Conservation (phyloP, 192 early-diverging fungal genomes). For the Lobosporangium transversale region DNA sequence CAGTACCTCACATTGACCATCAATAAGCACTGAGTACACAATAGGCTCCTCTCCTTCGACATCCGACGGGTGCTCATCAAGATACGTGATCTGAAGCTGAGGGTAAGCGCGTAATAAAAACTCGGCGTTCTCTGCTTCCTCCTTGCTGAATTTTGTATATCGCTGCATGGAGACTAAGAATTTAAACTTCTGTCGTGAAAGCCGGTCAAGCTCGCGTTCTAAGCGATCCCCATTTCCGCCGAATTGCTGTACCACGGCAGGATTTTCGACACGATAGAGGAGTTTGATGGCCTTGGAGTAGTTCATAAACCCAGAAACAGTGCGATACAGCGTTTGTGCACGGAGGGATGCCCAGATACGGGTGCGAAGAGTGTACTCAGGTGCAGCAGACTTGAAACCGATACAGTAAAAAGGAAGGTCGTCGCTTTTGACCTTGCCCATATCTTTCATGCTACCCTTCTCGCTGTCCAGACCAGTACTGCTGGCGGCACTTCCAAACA, state of each 20-base stretch:
- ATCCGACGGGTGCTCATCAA: conserved; percentile 73
- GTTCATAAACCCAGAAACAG: conserved; percentile 89
- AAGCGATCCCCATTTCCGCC: conserved; percentile 72
- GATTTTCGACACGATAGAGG: conserved; percentile 82
- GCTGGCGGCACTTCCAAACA: conserved; percentile 43
- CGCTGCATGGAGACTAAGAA: conserved; percentile 89
- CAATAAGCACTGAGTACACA: conserved; percentile 76
- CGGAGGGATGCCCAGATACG: conserved; percentile 91
- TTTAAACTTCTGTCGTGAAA: conserved; percentile 84
- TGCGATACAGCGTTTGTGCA: conserved; percentile 87
- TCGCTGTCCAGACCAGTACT: conserved; percentile 31
- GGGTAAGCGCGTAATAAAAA: conserved; percentile 81
- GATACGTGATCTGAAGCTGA: conserved; percentile 81
- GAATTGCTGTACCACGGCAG: conserved; percentile 74
- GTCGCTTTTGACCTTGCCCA: conserved; percentile 75
- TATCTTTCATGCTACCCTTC: conserved; percentile 58
- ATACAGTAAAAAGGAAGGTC: conserved; percentile 85
- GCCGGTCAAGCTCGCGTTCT: conserved; percentile 73
- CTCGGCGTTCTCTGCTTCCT: conserved; percentile 79
- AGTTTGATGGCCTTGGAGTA: conserved; percentile 87
- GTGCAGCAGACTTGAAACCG: conserved; percentile 83
- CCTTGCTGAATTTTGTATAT: conserved; percentile 79
- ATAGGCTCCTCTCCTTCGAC: conserved; percentile 68
- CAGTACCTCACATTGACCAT: conserved; percentile 75
- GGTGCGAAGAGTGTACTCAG: conserved; percentile 84